A percentile compares a stretch with the other conserved stretches of the same genome.
Evolutionary conservation across 192 early-diverging fungal genomes (phyloP).

Genomic region (Ambispora gerdemannii): DNA sequence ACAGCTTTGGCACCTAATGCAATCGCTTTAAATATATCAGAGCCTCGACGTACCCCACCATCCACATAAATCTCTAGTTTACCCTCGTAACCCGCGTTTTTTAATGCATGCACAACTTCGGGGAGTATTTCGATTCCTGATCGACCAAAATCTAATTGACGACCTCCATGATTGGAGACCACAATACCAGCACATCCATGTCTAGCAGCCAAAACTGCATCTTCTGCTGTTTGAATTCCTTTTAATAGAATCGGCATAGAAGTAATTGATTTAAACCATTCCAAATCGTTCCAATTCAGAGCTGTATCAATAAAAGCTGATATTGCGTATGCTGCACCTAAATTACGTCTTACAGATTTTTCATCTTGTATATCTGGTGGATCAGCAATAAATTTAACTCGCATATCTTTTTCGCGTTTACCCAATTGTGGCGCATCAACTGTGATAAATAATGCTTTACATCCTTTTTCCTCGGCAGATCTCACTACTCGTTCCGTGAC

Average conservation of each 20-base stretch:
- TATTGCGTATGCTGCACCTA: conserved; percentile 70
- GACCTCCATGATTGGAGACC: conserved; percentile 95
- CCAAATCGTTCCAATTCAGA: conserved; percentile 84
- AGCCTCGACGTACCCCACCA: conserved; percentile 87
- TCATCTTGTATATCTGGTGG: conserved; percentile 37
- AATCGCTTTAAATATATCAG: conserved; percentile 95
- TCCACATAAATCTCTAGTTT: conserved; percentile 89
- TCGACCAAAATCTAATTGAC: conserved; percentile 81
- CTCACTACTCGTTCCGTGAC: conserved; percentile 64
- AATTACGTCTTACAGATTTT: conserved; percentile 39
- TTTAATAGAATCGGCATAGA: conserved; percentile 87
- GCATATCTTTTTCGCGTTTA: conserved; percentile 77
- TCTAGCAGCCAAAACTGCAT: conserved; percentile 80
- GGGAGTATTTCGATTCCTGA: conserved; percentile 78
- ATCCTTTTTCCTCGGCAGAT: conserved; percentile 71
- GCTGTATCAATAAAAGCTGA: conserved; percentile 77
- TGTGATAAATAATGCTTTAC: conserved; percentile 75
- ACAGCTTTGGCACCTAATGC: conserved; percentile 92
- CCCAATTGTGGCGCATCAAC: conserved; percentile 79
- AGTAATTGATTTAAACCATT: conserved; percentile 84
- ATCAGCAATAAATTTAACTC: conserved; percentile 58
- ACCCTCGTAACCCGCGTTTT: conserved; percentile 41
- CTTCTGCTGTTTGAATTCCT: conserved; percentile 86
- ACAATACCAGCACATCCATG: conserved; percentile 81
- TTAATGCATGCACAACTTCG: conserved; percentile 79